Evolutionary conservation across 371 early-diverging fungal species (phyloP).

Genomic region (Mortierella sp.): DNA sequence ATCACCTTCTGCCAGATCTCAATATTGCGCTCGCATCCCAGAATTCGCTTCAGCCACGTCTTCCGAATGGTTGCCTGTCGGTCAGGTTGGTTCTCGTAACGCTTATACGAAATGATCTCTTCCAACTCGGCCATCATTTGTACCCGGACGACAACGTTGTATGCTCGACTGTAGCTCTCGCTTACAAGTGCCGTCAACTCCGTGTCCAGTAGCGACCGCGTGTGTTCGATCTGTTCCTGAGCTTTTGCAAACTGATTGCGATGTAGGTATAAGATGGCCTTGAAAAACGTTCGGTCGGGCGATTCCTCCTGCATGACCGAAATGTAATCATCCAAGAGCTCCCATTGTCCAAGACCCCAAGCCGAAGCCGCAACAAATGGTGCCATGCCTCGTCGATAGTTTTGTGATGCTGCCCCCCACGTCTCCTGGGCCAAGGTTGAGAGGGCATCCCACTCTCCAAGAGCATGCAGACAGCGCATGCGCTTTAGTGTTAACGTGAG

Average conservation of each 20-base stretch:
- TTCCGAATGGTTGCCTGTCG: constrained; percentile 82
- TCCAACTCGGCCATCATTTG: constrained; percentile 98
- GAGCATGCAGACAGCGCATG: constrained; percentile 93
- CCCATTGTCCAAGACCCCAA: constrained; percentile 95
- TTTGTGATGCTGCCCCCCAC: constrained; percentile 73
- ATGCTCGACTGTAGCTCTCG: constrained; percentile 96
- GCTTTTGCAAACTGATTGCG: constrained; percentile 82
- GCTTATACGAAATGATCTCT: constrained; percentile 93
- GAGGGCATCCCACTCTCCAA: constrained; percentile 94
- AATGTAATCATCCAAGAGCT: constrained; percentile 91
- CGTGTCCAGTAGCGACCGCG: constrained; percentile 88
- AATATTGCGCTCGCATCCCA: constrained; percentile 93
- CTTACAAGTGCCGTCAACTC: constrained; percentile 92
- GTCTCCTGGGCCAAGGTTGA: constrained; percentile 82
- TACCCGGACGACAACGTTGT: constrained; percentile 83
- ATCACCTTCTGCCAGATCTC: constrained; percentile 96
- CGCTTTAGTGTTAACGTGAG: constrained; percentile 83
- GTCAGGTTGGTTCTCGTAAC: constrained; percentile 80
- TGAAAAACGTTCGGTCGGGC: constrained; percentile 79
- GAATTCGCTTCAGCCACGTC: constrained; percentile 89
- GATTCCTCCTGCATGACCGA: constrained; percentile 80
- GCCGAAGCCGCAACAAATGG: constrained; percentile 93
- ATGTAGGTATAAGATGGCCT: constrained; percentile 88
- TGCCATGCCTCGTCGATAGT: constrained; percentile 76
- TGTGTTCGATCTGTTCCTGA: constrained; percentile 77